Base-by-base conservation (phyloP, 768 basidiomycete species). In the Termitomyces sp. region DNA sequence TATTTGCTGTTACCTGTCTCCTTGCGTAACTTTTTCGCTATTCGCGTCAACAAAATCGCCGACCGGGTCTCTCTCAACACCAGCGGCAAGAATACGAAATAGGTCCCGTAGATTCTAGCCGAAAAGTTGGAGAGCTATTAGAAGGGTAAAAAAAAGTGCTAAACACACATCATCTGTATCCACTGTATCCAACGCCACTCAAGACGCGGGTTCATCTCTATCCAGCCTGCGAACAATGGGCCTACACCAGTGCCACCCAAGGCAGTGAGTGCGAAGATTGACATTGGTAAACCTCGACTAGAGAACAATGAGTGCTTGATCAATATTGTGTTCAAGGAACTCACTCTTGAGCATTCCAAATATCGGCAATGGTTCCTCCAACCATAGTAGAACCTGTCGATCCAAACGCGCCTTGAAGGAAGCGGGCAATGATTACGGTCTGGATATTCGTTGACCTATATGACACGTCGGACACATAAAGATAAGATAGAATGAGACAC, bases 51-150 rank as follows among this genome's bases (percentile, higher is more conserved):
- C 14, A 95, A 74, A 48, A 95, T 85, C 0, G 84, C 79, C 0
- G 82, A 73, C 16, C 93, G 79, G 0, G 93, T 95, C 69, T 96
- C 93, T 47, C 72, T 75, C 79, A 93, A 77, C n/a, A 87, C 58
- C 0, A 89, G 46, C 1, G 81, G 71, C 5, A 90, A 69, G 0
- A 79, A 37, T 5, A 85, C 53, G 6, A 85, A 63, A 54, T 83
- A 85, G 1, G 75, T 65, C 2, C 79, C 85, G 30, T 77, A 77
- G 33, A 84, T 65, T 49, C 90, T 88, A n/a, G n/a, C n/a, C n/a
- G n/a, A n/a, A n/a, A n/a, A n/a, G n/a, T n/a, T n/a, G n/a, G n/a
- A n/a, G n/a, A n/a, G n/a, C n/a, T n/a, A n/a, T n/a, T n/a, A n/a
- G n/a, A n/a, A n/a, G n/a, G n/a, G n/a, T n/a, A n/a, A n/a, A n/a